Conservation (phyloP, 108 stramenopile species). For the Phaeodactylum tricornutum region DNA sequence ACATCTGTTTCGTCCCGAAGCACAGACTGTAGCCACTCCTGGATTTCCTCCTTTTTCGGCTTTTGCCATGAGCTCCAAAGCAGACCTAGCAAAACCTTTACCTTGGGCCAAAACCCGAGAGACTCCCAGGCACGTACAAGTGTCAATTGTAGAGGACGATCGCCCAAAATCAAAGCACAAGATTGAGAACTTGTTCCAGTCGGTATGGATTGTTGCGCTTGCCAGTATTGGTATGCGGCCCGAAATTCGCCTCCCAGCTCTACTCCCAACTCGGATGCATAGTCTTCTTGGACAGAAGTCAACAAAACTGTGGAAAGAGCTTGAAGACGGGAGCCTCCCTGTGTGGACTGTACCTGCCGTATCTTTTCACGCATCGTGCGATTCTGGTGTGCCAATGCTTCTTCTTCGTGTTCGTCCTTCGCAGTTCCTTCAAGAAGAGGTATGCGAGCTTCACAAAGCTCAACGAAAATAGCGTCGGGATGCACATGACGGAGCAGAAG, state of each 20-base stretch:
- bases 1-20: conserved; percentile 61
- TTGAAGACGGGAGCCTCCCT: conserved; percentile 12
- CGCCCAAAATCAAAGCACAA: conserved; percentile 59
- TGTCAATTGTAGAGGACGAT: conserved; percentile 64
- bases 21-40: conserved; percentile 64
- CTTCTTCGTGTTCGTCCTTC: neutral
- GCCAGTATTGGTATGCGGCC: conserved; percentile 48
- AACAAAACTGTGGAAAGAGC: conserved; percentile 29
- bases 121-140: conserved; percentile 72
- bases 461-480: conserved; percentile 67
- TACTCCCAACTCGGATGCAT: conserved; percentile 67
- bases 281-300: conserved; percentile 66
- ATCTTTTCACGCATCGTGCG: conserved; percentile 11
- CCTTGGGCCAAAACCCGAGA: conserved; percentile 53
- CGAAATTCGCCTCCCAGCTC: conserved; percentile 78
- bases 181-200: conserved; percentile 9
- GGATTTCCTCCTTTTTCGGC: conserved; percentile 61
- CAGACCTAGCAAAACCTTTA: conserved; percentile 51
- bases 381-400: conserved; percentile 8
- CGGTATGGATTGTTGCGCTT: conserved; percentile 2
- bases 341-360: conserved; percentile 8
- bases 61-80: conserved; percentile 52
- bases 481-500: conserved; percentile 46
- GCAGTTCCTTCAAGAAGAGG: conserved; percentile 26
- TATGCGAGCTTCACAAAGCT: conserved; percentile 70